Conservation (phyloP, 2,329 filamentous ascomycete genomes). For the Ascochyta rabiei region DNA sequence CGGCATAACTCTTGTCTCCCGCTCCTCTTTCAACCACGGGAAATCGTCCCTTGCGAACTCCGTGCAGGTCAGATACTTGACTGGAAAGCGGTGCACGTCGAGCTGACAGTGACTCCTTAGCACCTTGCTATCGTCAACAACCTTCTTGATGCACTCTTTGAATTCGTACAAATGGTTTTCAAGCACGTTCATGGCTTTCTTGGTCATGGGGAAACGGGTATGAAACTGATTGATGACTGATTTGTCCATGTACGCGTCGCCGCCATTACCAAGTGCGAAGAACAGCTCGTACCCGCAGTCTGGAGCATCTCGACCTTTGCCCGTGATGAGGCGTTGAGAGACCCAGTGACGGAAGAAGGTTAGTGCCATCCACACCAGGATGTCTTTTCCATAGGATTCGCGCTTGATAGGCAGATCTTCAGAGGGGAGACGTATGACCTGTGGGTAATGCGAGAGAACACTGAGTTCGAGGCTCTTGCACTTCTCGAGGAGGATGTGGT, state of each 20-base stretch:
- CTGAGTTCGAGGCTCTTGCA: constrained; percentile 34
- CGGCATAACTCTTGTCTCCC: constrained; percentile 1
- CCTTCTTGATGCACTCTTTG: constrained; percentile 51
- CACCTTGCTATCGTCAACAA: constrained; percentile 45
- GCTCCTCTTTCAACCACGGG: constrained; percentile 46
- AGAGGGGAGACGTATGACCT: constrained; percentile 31
- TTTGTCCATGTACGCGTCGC: constrained; percentile 53
- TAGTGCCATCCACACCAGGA: constrained; percentile 59
- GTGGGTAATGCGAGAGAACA: constrained; percentile 36
- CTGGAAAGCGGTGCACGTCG: constrained; percentile 43
- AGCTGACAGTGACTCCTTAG: constrained; percentile 50
- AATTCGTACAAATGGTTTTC: constrained; percentile 50
- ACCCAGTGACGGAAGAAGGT: constrained; percentile 57
- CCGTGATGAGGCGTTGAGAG: constrained; percentile 48
- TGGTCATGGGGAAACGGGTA: constrained; percentile 51
- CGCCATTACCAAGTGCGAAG: constrained; percentile 47
- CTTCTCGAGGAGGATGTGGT: constrained; percentile 32
- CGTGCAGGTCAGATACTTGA: constrained; percentile 55
- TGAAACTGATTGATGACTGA: constrained; percentile 49
- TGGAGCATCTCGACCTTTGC: constrained; percentile 44
- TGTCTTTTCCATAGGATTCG: constrained; percentile 54
- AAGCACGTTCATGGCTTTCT: constrained; percentile 51
- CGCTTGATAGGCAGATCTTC: constrained; percentile 47
- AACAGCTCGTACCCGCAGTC: constrained; percentile 59
- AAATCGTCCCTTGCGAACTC: constrained; percentile 50